Conservation (phyloP, 257 asterid genomes). For the Parsonsia alboflavescens region DNA sequence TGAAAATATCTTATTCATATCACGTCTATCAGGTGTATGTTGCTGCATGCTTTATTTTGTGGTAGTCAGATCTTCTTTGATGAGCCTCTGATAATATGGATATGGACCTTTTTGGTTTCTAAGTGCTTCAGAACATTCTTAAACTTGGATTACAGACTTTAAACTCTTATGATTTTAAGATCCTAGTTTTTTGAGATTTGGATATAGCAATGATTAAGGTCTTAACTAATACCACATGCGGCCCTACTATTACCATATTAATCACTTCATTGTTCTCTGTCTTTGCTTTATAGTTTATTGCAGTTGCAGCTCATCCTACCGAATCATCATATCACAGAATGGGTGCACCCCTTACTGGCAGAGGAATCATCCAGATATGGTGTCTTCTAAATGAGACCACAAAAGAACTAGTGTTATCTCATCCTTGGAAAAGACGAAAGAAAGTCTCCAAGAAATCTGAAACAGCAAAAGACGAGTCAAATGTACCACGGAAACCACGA, state of each 20-base stretch:
- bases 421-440: constrained; percentile 33
- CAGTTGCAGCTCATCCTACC: constrained; percentile 93
- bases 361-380: constrained; percentile 94
- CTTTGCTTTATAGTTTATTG: constrained; percentile 59
- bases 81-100: background rate
- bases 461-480: constrained; percentile 16
- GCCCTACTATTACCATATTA: background rate
- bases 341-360: constrained; percentile 75
- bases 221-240: background rate
- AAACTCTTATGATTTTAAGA: background rate
- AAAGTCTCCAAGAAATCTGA: constrained; percentile 19
- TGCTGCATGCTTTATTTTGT: background rate
- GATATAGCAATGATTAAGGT: background rate
- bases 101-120: background rate
- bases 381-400: constrained; percentile 44
- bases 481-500: constrained; percentile 21
- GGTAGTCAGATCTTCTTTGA: background rate
- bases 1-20: background rate
- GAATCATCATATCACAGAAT: constrained; percentile 76
- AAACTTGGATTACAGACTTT: background rate
- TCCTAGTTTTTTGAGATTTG: background rate
- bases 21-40: background rate
- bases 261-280: constrained; percentile 6
- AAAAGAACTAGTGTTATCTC: constrained; percentile 29
- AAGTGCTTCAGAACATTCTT: background rate